These are phyloP conservation scores for Talaromyces piceae DNA, from an alignment of 2,329 filamentous ascomycete species.

Conservation along the genomic window DNA sequence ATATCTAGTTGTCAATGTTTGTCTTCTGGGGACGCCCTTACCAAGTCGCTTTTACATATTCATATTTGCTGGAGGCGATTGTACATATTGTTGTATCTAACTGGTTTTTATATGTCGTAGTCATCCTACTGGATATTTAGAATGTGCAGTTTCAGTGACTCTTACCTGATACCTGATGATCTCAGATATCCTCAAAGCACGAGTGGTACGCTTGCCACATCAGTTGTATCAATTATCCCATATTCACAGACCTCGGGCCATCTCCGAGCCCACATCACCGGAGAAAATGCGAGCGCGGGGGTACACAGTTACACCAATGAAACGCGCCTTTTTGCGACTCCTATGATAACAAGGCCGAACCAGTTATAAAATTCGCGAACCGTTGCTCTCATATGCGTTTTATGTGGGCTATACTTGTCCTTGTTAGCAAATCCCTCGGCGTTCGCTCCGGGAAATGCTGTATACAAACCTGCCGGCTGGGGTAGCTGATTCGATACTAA, in stretches of 20 bases:
- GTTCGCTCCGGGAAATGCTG: background rate
- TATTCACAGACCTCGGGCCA: background rate
- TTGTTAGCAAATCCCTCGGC: background rate
- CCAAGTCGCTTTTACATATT: background rate
- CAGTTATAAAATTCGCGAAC: background rate
- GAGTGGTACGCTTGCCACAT: background rate
- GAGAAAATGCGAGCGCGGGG: background rate
- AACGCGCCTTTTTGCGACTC: background rate
- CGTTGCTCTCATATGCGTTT: background rate
- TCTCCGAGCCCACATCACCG: background rate
- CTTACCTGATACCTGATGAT: too few species aligned
- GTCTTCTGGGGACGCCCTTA: background rate
- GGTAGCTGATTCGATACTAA: background rate
- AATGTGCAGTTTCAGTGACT: background rate
- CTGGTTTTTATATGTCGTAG: background rate
- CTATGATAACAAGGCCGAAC: background rate
- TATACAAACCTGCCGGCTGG: background rate
- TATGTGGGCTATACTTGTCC: background rate
- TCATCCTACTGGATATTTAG: background rate
- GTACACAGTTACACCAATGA: background rate
- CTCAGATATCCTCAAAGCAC: background rate
- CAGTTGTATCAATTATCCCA: too few species aligned
- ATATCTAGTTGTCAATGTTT: background rate
- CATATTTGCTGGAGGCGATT: background rate
- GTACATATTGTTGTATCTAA: background rate